phyloP scores from a whole-genome alignment of 2,329 filamentous ascomycete species.

The Phialophora verrucosa region DNA sequence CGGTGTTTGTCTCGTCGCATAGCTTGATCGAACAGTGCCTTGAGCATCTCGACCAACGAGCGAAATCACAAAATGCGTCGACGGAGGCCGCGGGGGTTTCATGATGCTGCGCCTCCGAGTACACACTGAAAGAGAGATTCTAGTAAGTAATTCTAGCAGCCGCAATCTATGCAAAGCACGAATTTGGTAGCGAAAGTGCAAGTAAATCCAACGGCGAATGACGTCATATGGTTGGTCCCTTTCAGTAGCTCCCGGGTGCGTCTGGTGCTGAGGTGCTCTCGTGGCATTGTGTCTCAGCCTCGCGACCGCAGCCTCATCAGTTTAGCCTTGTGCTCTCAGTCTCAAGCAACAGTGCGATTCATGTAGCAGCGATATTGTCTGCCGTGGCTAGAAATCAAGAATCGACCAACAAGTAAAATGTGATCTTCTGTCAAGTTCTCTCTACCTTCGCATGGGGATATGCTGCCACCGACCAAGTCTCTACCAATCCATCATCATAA shows the following conservation, averaged over 20 bases:
- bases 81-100: not conserved
- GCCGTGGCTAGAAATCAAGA: not conserved
- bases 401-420: not conserved
- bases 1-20: not conserved
- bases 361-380: not conserved
- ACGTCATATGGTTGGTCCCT: not conserved
- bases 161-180: not conserved
- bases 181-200: not conserved
- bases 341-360: not conserved
- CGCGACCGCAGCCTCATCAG: not conserved
- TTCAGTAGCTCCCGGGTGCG: too few relatives aligned
- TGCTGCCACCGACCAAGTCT: not conserved
- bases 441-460: not conserved
- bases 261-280: not conserved
- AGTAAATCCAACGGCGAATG: not conserved
- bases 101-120: not conserved
- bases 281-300: not conserved
- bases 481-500: conserved; percentile 5
- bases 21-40: not conserved
- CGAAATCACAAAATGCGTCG: not conserved
- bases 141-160: not conserved
- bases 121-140: not conserved
- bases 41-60: not conserved
- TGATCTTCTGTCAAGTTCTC: not conserved
- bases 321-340: not conserved